Base-by-base conservation (phyloP, 768 basidiomycete genomes). In the Termitomyces sp. region DNA sequence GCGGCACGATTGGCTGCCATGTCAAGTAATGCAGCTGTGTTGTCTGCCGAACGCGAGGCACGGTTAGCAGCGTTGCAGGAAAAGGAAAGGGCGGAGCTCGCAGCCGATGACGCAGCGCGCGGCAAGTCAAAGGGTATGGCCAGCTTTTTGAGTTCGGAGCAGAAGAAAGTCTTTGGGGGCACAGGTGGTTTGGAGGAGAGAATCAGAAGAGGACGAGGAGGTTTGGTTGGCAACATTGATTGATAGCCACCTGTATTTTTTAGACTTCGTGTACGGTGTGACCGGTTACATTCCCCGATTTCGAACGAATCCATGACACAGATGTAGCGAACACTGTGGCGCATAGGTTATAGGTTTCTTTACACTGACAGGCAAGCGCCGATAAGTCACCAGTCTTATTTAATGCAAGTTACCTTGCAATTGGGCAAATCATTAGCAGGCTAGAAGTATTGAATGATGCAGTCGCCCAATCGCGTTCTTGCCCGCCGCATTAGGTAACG, bases 1-100 rank as follows among this genome's bases (percentile, higher is more conserved):
- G 87, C 88, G 3, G 90, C 91, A 32, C 88, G 92, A n/a, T 79
- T 98, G 33, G 96, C 93, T 0, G 90, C 94, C 5, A 98, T 98
- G 96, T 75, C 88, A 24, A 75, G 81, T 2, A 85, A 89, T 61
- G 96, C 96, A 1, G 72, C 78, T n/a, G 72, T 74, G 8, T 80
- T 94, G 77, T 82, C 84, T 50, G 72, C 73, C 0, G 87, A 94
- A 49, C 86, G 96, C 28, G 84, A 89, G 62, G 84, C 87, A 64
- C 85, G 91, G 22, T 77, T 98, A 11, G 79, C 85, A 3, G 77
- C 79, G 18, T 71, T 93, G 58, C 76, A 93, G 32, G 87, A 86
- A 70, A 85, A 86, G 70, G 94, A 97, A 72, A 90, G 87, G 68
- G 87, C 83, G 20, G 90, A 94, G 65, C 70, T 86, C 7, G 93